phyloP scores from a whole-genome alignment of 495 filamentous ascomycete species.

The Lasiosphaeria ovina region DNA sequence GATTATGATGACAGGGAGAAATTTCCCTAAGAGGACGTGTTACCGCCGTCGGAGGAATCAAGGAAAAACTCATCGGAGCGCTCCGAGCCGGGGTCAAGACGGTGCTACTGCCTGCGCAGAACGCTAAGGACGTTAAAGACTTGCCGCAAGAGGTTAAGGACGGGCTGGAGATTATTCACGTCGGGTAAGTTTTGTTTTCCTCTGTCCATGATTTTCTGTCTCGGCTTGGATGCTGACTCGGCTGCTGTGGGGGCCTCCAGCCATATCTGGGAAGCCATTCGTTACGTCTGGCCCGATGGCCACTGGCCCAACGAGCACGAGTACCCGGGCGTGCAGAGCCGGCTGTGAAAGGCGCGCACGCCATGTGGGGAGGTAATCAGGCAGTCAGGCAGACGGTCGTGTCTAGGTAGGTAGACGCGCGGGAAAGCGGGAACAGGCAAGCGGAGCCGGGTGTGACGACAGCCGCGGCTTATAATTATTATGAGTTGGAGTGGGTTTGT shows the following conservation, averaged over 20 bases:
- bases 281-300: constrained; percentile 78
- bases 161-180: constrained; percentile 84
- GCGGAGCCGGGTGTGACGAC: background rate
- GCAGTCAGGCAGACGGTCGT: background rate
- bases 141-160: constrained; percentile 86
- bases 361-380: background rate
- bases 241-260: constrained; percentile 33
- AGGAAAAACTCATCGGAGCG: constrained; percentile 97
- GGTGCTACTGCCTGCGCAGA: constrained; percentile 82
- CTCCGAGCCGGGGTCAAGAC: constrained; percentile 91
- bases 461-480: constrained; percentile 1
- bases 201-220: background rate
- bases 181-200: constrained; percentile 58
- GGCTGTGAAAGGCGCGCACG: constrained; percentile 23
- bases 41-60: constrained; percentile 88
- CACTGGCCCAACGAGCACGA: constrained; percentile 73
- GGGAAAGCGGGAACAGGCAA: background rate
- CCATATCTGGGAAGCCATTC: constrained; percentile 87
- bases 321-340: constrained; percentile 33
- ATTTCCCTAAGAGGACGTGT: constrained; percentile 85
- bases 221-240: background rate
- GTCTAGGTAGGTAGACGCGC: background rate
- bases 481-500: constrained; percentile 1
- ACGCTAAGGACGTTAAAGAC: constrained; percentile 91
- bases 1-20: constrained; percentile 59